Base-by-base conservation (phyloP, 164 flowering plant species). In the Buxus sempervirens region DNA sequence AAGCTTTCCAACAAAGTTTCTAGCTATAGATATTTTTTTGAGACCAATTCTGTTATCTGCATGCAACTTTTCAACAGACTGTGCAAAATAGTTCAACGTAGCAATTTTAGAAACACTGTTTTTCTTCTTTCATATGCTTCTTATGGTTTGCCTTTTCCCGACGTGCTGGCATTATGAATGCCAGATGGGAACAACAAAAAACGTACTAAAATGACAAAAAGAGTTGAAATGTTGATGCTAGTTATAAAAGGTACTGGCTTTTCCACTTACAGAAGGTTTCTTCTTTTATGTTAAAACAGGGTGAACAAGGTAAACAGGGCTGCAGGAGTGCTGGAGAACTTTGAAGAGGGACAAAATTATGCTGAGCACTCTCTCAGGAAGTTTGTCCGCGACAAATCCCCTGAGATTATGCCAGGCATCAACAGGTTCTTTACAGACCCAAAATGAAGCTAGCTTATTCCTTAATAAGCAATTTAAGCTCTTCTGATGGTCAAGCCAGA, bases 401-500 rank as follows among this genome's bases (percentile, higher is more conserved):
- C 78, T 7, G 78, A 75, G 42, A 71, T 75, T 63, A 75, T 75
- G 78, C 78, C 78, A 9, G 48, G 64, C 26, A 57, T 74, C 66
- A 74, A 74, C 54, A 27, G 57, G 53, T 73, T 68, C 70, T 74
- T 74, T 38, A 23, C 77, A 13, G 69, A 70, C 61, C 77, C 77
- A 18, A 70, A 74, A 61, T 62, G 70, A 74, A 38, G 24, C 58
- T 54, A 25, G n/a, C 20, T 24, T 36, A 8, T 57, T 18, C 7
- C 38, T 32, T 32, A 32, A 32, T 32, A 32, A 32, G 38, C 38
- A 32, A 3, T 3, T 32, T 3, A 32, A 32, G 38, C 38, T 32
- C 38, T 32, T 7, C 38, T 32, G 38, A 7, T 32, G 7, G n/a
- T n/a, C n/a, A n/a, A n/a, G n/a, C n/a, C n/a, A n/a, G n/a, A n/a